Evolutionary conservation across 108 stramenopile species (phyloP).

Genomic region (Fragilariopsis cylindrus): DNA sequence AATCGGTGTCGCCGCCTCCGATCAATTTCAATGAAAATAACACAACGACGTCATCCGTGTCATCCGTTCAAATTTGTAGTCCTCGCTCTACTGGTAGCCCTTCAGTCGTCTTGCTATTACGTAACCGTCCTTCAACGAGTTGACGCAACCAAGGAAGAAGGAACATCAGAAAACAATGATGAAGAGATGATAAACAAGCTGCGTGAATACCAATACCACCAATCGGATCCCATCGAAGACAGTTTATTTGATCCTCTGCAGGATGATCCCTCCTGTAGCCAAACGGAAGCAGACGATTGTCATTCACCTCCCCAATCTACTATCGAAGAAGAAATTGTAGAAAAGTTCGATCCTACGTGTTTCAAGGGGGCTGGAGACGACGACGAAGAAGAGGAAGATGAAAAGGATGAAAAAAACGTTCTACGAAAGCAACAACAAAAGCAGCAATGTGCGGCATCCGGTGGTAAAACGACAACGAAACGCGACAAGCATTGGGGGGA

Average conservation of each 20-base stretch:
- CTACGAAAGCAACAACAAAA: constrained; percentile 24
- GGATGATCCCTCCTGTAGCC: constrained; percentile 59
- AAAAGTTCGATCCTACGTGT: constrained; percentile 41
- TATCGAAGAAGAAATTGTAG: constrained; percentile 53
- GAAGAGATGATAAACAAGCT: neutral
- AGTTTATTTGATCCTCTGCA: constrained; percentile 63
- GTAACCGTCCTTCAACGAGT: constrained; percentile 8
- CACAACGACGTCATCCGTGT: neutral
- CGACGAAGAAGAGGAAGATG: constrained; percentile 13
- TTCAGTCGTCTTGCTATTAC: constrained; percentile 8
- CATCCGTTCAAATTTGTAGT: neutral
- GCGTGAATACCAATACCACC: neutral
- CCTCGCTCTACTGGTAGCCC: neutral
- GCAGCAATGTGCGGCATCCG: constrained; percentile 29
- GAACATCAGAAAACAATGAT: neutral
- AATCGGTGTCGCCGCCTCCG: neutral
- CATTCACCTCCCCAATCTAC: constrained; percentile 60
- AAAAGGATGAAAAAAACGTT: neutral
- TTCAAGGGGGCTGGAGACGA: constrained; percentile 42
- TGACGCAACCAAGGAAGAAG: constrained; percentile 5
- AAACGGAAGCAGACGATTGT: constrained; percentile 41
- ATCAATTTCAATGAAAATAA: too few species aligned
- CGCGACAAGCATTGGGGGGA: constrained; percentile 86
- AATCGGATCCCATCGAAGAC: constrained; percentile 58
- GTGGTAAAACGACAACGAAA: constrained; percentile 28